Conservation (phyloP, 2,329 filamentous ascomycete species). For the Xylariaceae sp. region DNA sequence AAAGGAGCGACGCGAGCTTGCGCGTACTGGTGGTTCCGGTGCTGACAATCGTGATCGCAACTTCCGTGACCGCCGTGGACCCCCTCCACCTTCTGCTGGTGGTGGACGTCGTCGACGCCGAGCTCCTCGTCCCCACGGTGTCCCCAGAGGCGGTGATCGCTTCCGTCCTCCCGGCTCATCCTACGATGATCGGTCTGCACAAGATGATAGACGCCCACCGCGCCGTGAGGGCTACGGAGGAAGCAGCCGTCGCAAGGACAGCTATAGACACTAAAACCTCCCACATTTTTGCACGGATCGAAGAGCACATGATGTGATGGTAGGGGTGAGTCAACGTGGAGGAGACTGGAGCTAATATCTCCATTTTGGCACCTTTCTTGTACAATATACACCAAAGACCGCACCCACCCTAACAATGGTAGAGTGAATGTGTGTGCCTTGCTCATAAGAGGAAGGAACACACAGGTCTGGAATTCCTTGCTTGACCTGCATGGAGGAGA, state of each 20-base stretch:
- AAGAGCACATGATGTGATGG: neutral
- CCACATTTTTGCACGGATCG: neutral
- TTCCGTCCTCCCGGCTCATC: conserved; percentile 39
- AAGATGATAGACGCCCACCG: conserved; percentile 27
- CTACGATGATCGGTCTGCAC: conserved; percentile 35
- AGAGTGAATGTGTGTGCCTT: neutral
- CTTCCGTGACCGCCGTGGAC: conserved; percentile 31
- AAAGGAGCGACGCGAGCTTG: conserved; percentile 48
- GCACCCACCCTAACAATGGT: neutral
- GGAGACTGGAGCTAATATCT: neutral
- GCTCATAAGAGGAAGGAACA: neutral
- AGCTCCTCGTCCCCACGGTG: conserved; percentile 39
- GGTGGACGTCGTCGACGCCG: conserved; percentile 39
- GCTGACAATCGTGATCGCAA: conserved; percentile 16
- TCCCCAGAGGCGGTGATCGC: conserved; percentile 44
- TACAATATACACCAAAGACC: conserved; percentile 11
- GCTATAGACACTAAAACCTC: conserved; percentile 13
- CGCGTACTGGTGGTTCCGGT: conserved; percentile 34
- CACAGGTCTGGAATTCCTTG: neutral
- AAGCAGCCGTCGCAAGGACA: conserved; percentile 12
- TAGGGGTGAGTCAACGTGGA: neutral
- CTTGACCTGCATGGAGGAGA: neutral
- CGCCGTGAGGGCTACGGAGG: conserved; percentile 31
- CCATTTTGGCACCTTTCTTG: neutral
- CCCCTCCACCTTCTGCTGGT: conserved; percentile 28